Conservation (phyloP, 2,329 filamentous ascomycete species). For the Colletotrichum sp. region DNA sequence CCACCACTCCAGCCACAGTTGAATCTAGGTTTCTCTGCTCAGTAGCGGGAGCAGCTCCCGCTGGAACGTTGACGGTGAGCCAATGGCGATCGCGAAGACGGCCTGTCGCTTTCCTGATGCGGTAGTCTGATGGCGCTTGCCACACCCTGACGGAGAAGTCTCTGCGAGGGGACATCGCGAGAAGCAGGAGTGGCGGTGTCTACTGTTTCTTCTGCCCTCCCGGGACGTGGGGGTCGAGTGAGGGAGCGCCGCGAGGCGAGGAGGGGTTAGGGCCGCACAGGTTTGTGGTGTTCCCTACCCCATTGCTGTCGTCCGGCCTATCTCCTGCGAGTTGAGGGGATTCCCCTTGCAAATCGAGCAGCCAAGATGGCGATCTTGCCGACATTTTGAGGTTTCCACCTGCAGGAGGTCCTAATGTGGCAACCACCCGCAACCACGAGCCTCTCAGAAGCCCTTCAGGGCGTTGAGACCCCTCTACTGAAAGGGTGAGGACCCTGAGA, state of each 20-base stretch:
- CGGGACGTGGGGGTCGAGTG: background rate
- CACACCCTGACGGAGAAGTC: background rate
- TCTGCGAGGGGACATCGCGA: background rate
- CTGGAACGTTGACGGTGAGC: conserved; percentile 17
- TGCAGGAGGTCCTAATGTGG: background rate
- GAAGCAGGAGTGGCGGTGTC: background rate
- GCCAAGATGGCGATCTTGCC: background rate
- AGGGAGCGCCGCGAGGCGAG: background rate
- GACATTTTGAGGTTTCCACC: background rate
- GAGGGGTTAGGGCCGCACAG: background rate
- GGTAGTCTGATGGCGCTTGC: conserved; percentile 12
- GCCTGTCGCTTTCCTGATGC: conserved; percentile 16
- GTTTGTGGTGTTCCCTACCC: background rate
- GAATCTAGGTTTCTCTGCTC: background rate
- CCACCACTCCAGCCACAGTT: conserved; percentile 9
- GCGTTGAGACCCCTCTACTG: background rate
- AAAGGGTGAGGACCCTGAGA: background rate
- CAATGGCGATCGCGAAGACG: conserved; percentile 8
- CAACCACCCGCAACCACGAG: background rate
- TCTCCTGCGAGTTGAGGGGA: background rate
- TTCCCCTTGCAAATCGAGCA: background rate
- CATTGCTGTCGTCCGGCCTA: background rate
- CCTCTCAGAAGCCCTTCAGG: background rate
- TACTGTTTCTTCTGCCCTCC: background rate
- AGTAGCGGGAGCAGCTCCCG: background rate